Evolutionary conservation across 169 alveolate species (phyloP), one percentile per base, ranked within the genome.

Genomic region (Miamiensis avidus): DNA sequence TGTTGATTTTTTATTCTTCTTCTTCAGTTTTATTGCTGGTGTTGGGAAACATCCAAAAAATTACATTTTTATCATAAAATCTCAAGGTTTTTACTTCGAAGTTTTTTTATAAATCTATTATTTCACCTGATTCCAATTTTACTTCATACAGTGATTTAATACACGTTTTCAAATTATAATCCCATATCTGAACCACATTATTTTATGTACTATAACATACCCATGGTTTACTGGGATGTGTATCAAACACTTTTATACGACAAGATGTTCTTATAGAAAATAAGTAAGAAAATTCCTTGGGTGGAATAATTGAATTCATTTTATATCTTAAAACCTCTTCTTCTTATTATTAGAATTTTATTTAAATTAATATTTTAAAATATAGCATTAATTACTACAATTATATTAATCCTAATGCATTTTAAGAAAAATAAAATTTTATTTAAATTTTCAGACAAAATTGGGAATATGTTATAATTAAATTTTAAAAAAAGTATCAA

Each of bases 111-210:
- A 75, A 85, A 69, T 85, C 89, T 20, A 85, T 85, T 32, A 29
- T 65, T 28, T 79, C 74, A 34, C 73, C 20, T 11, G 4, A 11
- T 49, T 49, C 69, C 20, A 49, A 49, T 49, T 49, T 20, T 11
- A 49, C 69, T 49, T 49, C 69, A 20, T 79, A 34, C 33, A 85
- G 34, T 28, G 86, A 72, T 74, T 82, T 85, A 31, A 85, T 31
- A 74, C 89, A 85, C 26, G 65, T 73, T 72, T 85, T 85, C 34
- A 49, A 32, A 32, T 78, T 74, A 79, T 85, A 85, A 74, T 85
- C 89, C 89, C 89, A 85, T 20, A 85, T 78, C 69, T 85, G 72
- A n/a, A 85, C 49, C 25, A 85, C 82, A 77, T 78, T 75, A 73
- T 85, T 85, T 27, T 30, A 69, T 78, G 89, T 78, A 31, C 31